Evolutionary conservation across 2,329 filamentous ascomycete genomes (phyloP), one percentile per base, ranked within the genome.

Genomic region (Plectosphaerella plurivora): DNA sequence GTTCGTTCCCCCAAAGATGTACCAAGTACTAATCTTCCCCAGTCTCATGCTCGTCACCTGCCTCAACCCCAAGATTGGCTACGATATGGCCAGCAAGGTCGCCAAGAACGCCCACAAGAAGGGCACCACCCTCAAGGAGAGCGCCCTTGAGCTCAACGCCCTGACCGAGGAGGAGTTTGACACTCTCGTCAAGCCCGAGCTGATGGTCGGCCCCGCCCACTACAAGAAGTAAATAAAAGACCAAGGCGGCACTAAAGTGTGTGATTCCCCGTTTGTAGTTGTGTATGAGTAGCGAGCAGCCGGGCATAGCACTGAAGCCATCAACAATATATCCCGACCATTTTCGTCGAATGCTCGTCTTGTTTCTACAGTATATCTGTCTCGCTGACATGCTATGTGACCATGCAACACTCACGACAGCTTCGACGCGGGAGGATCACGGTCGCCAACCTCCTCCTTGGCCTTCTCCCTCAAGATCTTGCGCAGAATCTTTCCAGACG

Each of bases 91-190:
- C 50, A 91, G 87, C 73, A 96, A 96, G 79, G 92, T 96, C 22
- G 92, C 92, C 66, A 97, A 97, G 86, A 95, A 99, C 68, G 94
- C 94, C 15, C 94, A 99, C 79, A 97, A 97, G 84, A 97, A 97
- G 84, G 91, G 91, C 35, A 75, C 93, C 49, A 97, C 91, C 22
- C 82, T 99, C 54, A 97, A 97, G 81, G 77, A 96, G 75, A 93
- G 88, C 65, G 93, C 94, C 18, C 85, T 97, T 80, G 90, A 97
- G 79, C 82, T 99, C 60, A 83, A 96, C 61, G 93, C 91, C 45
- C 77, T 97, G 60, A 93, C 86, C 59, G 85, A 87, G 67, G 89
- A 89, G 65, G 92, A 97, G 68, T 97, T 97, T 67, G 91, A 97
- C 72, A 80, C 83, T 61, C 79, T 95, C 59, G 94, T 99, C 60